Evolutionary conservation across 2,329 filamentous ascomycete species (phyloP), one percentile per base, ranked within the genome.

Genomic region (Neopestalotiopsis clavispora): DNA sequence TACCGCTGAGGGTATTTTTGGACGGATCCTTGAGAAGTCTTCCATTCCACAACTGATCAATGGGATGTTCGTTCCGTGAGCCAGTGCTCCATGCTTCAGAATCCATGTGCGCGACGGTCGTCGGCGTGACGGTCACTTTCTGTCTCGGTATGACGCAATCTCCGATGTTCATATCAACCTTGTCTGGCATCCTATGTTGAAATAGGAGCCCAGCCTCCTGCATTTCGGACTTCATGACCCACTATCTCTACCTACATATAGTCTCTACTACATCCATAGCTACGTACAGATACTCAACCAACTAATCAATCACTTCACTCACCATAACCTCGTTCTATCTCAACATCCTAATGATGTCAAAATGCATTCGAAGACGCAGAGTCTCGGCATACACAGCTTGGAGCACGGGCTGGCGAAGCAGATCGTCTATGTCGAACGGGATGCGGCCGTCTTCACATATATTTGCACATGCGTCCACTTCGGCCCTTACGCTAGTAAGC

Each of bases 41-140:
- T 17, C 74, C 74, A 2, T 72, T 64, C 74, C 74, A 75, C 23
- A 75, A 75, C 0, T 66, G 57, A 13, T 72, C 66, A 1, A 75
- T 59, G 2, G 72, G 74, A 52, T 74, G 69, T 13, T 58, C 13
- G 7, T 71, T 72, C n/a, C 67, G 65, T 20, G 17, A 64, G 17
- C 70, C 66, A 1, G 73, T 73, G 32, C 74, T 75, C 74, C 74
- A 75, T 49, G 72, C 73, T 3, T 57, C 45, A 4, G 63, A 61
- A 38, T 75, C 71, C 68, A 69, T 72, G 42, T 75, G 74, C 13
- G 69, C 67, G 6, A 67, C 65, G 1, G 20, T 57, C 1, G 74
- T 69, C 52, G 70, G 73, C 4, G 74, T 58, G 1, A 74, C 57
- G 6, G 68, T 71, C 1, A 74, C 34, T 5, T 32, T 57, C 7